These are phyloP conservation scores for Lepidium africanum DNA, from an alignment of 345 rosid genomes.

Conservation along the genomic window DNA sequence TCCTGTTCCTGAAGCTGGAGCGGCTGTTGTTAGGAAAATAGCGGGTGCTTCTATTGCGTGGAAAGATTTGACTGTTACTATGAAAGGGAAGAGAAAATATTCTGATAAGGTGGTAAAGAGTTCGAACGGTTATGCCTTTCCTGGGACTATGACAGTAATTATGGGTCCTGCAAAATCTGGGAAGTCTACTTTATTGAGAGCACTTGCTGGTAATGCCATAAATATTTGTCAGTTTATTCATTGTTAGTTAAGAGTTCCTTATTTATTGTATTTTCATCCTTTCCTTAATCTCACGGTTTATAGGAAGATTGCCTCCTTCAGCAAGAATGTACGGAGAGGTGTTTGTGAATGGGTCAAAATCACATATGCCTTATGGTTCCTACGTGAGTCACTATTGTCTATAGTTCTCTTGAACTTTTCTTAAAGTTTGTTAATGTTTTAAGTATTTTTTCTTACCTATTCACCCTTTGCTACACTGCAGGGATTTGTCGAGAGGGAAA, in stretches of 20 bases:
- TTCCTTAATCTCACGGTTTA: constrained; percentile 12
- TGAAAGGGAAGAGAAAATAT: constrained; percentile 79
- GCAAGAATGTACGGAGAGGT: constrained; percentile 86
- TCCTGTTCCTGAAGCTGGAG: constrained; percentile 42
- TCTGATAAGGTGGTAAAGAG: constrained; percentile 91
- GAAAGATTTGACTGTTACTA: constrained; percentile 92
- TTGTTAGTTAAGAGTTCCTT: background rate
- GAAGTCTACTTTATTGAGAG: constrained; percentile 85
- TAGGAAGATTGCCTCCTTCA: constrained; percentile 77
- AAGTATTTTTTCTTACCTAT: background rate
- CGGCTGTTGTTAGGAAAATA: constrained; percentile 51
- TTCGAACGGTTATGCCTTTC: constrained; percentile 91
- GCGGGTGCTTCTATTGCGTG: constrained; percentile 91
- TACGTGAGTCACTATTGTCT: constrained; percentile 54
- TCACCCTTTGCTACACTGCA: constrained; percentile 19
- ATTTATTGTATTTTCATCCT: background rate
- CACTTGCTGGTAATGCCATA: constrained; percentile 72
- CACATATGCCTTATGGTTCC: constrained; percentile 75
- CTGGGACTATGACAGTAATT: constrained; percentile 95
- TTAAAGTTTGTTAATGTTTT: background rate
- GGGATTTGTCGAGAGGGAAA: constrained; percentile 94
- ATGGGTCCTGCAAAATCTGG: constrained; percentile 99
- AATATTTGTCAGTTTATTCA: background rate
- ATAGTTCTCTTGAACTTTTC: background rate
- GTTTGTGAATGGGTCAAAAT: constrained; percentile 70